phyloP scores from a whole-genome alignment of 176 grass and related monocot genomes.

The Areca catechu region DNA sequence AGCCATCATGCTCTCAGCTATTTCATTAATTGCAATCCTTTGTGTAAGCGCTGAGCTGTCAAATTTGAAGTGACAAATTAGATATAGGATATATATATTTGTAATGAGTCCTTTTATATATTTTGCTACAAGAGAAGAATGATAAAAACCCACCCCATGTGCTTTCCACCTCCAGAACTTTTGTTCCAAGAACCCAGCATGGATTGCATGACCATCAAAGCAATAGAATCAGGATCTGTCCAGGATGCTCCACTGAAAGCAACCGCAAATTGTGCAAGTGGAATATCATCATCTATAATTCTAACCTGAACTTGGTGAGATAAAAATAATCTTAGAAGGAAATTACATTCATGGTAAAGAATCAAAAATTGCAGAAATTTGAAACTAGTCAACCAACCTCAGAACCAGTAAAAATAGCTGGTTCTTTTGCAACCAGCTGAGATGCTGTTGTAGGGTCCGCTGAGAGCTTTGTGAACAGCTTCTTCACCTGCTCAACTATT shows the following conservation, averaged over 20 bases:
- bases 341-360: not conserved
- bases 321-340: not conserved
- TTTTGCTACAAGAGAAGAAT: not conserved
- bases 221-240: slow-evolving; percentile 86
- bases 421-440: slow-evolving; percentile 62
- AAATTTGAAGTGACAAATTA: too few relatives aligned
- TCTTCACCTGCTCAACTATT: slow-evolving; percentile 61
- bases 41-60: slow-evolving; percentile 88
- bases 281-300: slow-evolving; percentile 91
- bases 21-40: slow-evolving; percentile 86
- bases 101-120: too few relatives aligned
- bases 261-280: slow-evolving; percentile 90
- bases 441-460: slow-evolving; percentile 68
- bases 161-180: slow-evolving; percentile 68
- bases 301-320: slow-evolving; percentile 50
- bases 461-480: slow-evolving; percentile 59
- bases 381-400: slow-evolving; percentile 38
- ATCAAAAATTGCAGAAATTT: not conserved
- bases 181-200: slow-evolving; percentile 98
- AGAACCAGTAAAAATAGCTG: slow-evolving; percentile 86
- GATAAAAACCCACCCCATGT: slow-evolving; percentile 56
- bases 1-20: slow-evolving; percentile 96
- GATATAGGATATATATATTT: too few relatives aligned
- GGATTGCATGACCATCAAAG: slow-evolving; percentile 97
- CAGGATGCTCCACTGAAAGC: slow-evolving; percentile 84